These are phyloP conservation scores for Rhexocercosporidium sp. DNA, from an alignment of 2,329 filamentous ascomycete genomes.

Conservation along the genomic window DNA sequence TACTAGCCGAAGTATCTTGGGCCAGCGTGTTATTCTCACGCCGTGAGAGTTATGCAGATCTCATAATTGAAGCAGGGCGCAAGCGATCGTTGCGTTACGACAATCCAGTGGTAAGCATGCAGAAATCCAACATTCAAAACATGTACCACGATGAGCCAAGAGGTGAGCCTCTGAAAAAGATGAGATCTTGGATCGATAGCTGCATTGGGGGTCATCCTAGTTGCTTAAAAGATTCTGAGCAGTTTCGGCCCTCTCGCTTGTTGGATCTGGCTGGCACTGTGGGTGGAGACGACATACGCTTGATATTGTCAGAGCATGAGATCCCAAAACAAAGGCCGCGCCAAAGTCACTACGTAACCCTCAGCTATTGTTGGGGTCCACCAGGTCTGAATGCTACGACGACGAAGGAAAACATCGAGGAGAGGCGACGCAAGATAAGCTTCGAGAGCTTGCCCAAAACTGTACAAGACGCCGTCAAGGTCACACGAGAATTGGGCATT, in stretches of 20 bases:
- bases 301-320: not conserved
- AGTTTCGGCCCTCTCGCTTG: not conserved
- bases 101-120: not conserved
- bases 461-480: not conserved
- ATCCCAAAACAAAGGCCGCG: not conserved
- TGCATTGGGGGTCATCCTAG: not conserved
- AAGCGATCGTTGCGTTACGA: not conserved
- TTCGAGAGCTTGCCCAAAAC: not conserved
- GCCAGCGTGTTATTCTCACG: not conserved
- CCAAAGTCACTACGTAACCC: not conserved
- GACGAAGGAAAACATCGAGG: not conserved
- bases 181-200: not conserved
- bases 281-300: not conserved
- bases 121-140: not conserved
- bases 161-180: not conserved
- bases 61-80: not conserved
- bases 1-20: not conserved
- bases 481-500: not conserved
- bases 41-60: not conserved
- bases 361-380: conserved; percentile 1
- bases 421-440: not conserved
- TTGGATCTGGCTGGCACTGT: not conserved
- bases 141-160: not conserved
- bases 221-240: not conserved
- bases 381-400: not conserved